Conservation (phyloP, 2,329 filamentous ascomycete species). For the Scolecobasidium constrictum region DNA sequence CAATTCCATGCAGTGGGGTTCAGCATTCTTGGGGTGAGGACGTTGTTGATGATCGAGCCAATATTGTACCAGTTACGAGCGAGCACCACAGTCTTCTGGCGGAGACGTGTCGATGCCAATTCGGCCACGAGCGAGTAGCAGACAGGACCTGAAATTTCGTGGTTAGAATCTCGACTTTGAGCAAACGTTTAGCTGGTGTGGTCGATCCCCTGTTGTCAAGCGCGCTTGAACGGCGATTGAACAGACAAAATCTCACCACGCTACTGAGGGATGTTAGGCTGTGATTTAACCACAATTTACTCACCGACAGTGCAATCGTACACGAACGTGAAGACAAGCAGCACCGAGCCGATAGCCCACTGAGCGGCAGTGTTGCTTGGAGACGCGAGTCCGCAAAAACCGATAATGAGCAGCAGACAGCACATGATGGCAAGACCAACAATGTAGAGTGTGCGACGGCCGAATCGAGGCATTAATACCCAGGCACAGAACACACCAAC, state of each 20-base stretch:
- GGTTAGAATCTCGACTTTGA: no score
- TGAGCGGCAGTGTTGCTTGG: constrained; percentile 43
- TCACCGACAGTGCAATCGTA: constrained; percentile 83
- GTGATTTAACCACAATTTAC: no score
- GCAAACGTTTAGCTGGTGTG: no score
- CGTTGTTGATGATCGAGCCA: constrained; percentile 68
- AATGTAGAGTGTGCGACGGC: constrained; percentile 65
- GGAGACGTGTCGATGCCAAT: constrained; percentile 68
- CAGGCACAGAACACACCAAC: constrained; percentile 72
- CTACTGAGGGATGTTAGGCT: no score
- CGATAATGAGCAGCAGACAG: constrained; percentile 66
- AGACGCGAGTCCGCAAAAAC: constrained; percentile 21
- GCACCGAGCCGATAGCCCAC: constrained; percentile 21
- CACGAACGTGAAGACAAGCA: constrained; percentile 62
- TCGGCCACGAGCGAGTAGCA: constrained; percentile 84
- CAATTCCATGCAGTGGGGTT: constrained; percentile 81
- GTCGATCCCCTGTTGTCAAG: no score
- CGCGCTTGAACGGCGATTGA: no score
- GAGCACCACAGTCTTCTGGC: constrained; percentile 86
- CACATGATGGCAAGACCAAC: constrained; percentile 51
- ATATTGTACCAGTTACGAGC: constrained; percentile 69
- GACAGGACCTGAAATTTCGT: no score
- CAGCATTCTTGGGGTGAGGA: constrained; percentile 86
- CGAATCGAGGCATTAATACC: constrained; percentile 67
- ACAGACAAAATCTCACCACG: no score